Base-by-base conservation (phyloP, 345 rosid genomes). In the Linum lewisii region DNA sequence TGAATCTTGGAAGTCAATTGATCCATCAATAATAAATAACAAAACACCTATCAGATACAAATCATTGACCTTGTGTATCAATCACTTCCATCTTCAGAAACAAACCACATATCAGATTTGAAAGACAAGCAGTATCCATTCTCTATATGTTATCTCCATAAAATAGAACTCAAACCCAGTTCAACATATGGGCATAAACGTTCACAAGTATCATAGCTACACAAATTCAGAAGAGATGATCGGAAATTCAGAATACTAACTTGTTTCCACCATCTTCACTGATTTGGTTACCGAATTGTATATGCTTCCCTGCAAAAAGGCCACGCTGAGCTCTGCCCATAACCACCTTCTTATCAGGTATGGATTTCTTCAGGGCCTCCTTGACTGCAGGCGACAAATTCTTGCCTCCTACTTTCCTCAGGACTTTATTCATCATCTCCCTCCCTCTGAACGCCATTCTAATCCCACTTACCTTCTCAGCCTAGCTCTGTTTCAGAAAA, bases 201-300 rank as follows among this genome's bases (percentile, higher is more conserved):
- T 6, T 8, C 10, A 42, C 24, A 24, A 8, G 15, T 10, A 10
- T 11, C n/a, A 37, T 32, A 21, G 7, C 24, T 4, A 15, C 9
- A 36, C n/a, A 21, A 54, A 54, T 10, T 38, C 29, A 58, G 55
- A 55, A 19, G 24, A 54, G 19, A 25, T 58, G 24, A 23, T 56
- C n/a, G n/a, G n/a, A n/a, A n/a, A n/a, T n/a, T n/a, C 65, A 51
- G 34, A 52, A 24, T 21, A 18, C 56, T 24, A 34, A 87, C 97
- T 87, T 93, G 84, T 93, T 93, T 57, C 97, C 95, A 54, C 95
- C 97, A 65, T 93, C 88, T 77, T 93, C 94, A 59, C 99, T 89
- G 75, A 89, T 69, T 3, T 73, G 83, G 63, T 93, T 89, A 18
- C 97, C 99, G 74, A 82, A 93, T 65, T 82, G 94, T 74, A 93